Percentiles rank a stretch among this genome's conserved stretches.
These are phyloP conservation scores for sunflower (Helianthus annuus) DNA, from an alignment of 129 eudicot species.

Conservation along the genomic window HanXRQr2.0-SUNRISE NC_035445.2:106029253-106029752, in stretches of 20 bases:
- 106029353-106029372: slow-evolving; percentile 17
- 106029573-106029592: too few species aligned
- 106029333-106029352: slow-evolving; percentile 23
- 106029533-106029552: too few species aligned
- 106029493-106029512: neutral
- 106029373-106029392: slow-evolving; percentile 20
- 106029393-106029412: slow-evolving; percentile 39
- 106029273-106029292: slow-evolving; percentile 26
- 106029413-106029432: slow-evolving; percentile 14
- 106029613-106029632: too few species aligned
- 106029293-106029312: slow-evolving; percentile 18
- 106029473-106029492: neutral
- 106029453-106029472: neutral
- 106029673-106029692: too few species aligned
- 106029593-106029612: too few species aligned
- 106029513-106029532: too few species aligned
- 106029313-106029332: slow-evolving; percentile 9
- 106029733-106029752: too few species aligned
- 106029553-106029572: too few species aligned
- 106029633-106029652: too few species aligned
- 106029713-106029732: too few species aligned
- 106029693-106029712: too few species aligned
- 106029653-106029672: too few species aligned
- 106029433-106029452: neutral
- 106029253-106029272: slow-evolving; percentile 7